A percentile compares a stretch with the other conserved stretches of the same genome.
Conservation (phyloP, 179 eudicot genomes). For the Beta lomatogona region DNA sequence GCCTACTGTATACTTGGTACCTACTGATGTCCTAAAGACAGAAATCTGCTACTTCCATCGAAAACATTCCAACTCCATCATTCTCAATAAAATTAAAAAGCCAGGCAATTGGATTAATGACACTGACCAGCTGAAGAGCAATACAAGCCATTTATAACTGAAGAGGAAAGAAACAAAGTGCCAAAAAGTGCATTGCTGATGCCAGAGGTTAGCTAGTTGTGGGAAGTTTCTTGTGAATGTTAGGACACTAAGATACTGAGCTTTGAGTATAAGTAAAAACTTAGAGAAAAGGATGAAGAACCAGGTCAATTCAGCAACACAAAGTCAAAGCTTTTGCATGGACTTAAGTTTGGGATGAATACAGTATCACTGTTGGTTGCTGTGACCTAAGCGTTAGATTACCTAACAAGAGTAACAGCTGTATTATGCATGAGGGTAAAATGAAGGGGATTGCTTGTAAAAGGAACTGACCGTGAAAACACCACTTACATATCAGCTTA, state of each 20-base stretch:
- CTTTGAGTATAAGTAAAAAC: not conserved
- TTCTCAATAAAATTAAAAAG: not conserved
- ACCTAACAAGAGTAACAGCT: not conserved
- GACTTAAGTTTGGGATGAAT: not conserved
- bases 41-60: not conserved
- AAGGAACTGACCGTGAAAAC: not conserved
- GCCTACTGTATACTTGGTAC: not conserved
- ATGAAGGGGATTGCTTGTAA: not conserved
- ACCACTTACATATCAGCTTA: too few species aligned
- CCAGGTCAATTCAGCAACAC: not conserved
- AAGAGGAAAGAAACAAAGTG: not conserved
- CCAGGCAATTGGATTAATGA: not conserved
- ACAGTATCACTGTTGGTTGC: not conserved
- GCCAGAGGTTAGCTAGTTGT: not conserved
- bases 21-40: not conserved
- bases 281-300: not conserved
- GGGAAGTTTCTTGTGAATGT: not conserved
- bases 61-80: not conserved
- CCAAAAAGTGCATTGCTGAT: not conserved
- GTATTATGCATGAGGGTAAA: not conserved
- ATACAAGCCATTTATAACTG: not conserved
- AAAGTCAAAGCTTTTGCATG: not conserved
- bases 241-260: not conserved
- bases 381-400: not conserved
- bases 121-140: not conserved